Evolutionary conservation across 2,329 filamentous ascomycete species (phyloP), one percentile per base, ranked within the genome.

Genomic region (Diaporthe caulivora): DNA sequence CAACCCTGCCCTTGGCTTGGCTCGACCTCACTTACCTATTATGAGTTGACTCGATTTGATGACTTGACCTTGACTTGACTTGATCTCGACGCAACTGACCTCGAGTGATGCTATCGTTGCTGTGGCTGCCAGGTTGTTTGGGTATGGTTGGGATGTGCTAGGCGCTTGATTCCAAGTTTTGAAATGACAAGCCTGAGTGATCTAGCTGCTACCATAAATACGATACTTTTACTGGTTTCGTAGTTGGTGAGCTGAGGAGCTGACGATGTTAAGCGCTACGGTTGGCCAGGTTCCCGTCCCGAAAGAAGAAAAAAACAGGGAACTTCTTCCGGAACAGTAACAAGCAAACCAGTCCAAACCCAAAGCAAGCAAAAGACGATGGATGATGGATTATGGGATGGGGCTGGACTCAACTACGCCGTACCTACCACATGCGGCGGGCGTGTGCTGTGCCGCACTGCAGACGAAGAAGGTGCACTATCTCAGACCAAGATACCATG

Each of bases 271-370:
- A 13, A 40, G 37, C 6, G 29, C 40, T 34, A 24, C 42, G 18
- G 44, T 65, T 34, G 42, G 24, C 57, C 57, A 51, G 44, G 60
- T 51, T 51, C 18, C 60, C 26, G 44, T 15, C 58, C 58, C 57
- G 7, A 40, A 13, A 34, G 26, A 51, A 65, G 51, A 65, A 26
- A 51, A 65, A 65, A 65, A 29, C 60, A 51, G 34, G 60, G 57
- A 58, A 65, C 47, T 31, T 73, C 26, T 71, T 21, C 5, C 64
- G 24, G 42, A 49, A 26, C 57, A 31, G 49, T 18, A 44, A 44
- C 44, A 26, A 18, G 55, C 44, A 51, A 37, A 58, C 29, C 62
- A 53, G 29, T 26, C 49, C 29, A 29, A n/a, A n/a, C n/a, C n/a
- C 37, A 8, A 40, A 44, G 42, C 44, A 18, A 13, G 55, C 44